phyloP scores from a whole-genome alignment of 805 yeast species.

The Ogataea methylovora region DNA sequence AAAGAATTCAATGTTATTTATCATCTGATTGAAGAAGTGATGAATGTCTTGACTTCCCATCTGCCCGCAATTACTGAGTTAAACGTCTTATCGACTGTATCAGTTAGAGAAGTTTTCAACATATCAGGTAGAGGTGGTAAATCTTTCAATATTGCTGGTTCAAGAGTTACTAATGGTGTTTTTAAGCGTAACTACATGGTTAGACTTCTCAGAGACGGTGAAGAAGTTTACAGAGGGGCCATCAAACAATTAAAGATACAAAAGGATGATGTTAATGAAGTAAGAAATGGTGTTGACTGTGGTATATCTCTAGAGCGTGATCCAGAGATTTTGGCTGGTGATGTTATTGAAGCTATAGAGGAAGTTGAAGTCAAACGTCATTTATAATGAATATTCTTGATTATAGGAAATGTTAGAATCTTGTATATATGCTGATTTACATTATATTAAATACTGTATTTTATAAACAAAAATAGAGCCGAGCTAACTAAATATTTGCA shows the following conservation, averaged over 20 bases:
- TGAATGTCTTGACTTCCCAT: constrained; percentile 48
- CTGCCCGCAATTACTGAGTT: constrained; percentile 62
- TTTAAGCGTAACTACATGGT: constrained; percentile 48
- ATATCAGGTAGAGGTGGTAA: constrained; percentile 53
- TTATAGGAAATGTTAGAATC: too few relatives aligned
- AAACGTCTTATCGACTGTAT: constrained; percentile 59
- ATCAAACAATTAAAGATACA: constrained; percentile 71
- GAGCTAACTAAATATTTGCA: too few relatives aligned
- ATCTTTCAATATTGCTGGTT: constrained; percentile 72
- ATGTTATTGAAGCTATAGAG: constrained; percentile 66
- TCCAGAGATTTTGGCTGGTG: constrained; percentile 45
- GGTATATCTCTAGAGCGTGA: constrained; percentile 61
- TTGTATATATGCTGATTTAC: too few relatives aligned
- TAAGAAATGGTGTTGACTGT: constrained; percentile 83
- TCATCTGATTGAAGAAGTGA: constrained; percentile 78
- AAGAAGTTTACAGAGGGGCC: constrained; percentile 28
- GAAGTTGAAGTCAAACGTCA: constrained; percentile 51
- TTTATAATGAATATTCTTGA: too few relatives aligned
- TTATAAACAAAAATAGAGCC: too few relatives aligned
- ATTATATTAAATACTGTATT: too few relatives aligned
- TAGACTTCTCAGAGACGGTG: constrained; percentile 41
- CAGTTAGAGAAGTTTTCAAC: constrained; percentile 63
- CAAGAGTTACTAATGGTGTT: constrained; percentile 65
- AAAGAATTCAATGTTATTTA: constrained; percentile 75
- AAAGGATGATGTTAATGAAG: constrained; percentile 71